Evolutionary conservation across 2,329 filamentous ascomycete genomes (phyloP).

Genomic region (Epichloe baconii): DNA sequence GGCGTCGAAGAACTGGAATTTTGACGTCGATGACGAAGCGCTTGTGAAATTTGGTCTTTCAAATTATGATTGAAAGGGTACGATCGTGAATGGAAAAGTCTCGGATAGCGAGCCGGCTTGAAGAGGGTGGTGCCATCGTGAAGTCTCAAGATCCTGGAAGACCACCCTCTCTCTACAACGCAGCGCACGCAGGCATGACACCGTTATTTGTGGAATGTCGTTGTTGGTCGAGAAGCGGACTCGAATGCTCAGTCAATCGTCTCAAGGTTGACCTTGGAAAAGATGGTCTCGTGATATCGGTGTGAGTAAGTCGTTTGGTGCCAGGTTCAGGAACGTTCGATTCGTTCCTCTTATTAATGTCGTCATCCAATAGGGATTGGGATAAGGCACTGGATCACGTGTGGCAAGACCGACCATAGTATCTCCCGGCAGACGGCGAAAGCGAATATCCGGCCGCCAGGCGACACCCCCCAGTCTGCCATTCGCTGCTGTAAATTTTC

Average conservation of each 20-base stretch:
- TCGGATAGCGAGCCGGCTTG: slow-evolving; percentile 22
- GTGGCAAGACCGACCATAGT: not conserved
- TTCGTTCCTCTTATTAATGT: not conserved
- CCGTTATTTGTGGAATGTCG: slow-evolving; percentile 5
- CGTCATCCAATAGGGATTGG: not conserved
- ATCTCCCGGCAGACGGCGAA: not conserved
- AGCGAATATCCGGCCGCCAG: not conserved
- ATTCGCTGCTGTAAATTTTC: slow-evolving; percentile 2
- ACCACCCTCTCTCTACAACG: slow-evolving; percentile 42
- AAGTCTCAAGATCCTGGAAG: slow-evolving; percentile 21
- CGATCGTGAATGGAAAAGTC: not conserved
- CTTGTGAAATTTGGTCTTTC: not conserved
- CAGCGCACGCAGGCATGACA: slow-evolving; percentile 26
- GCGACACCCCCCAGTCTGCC: not conserved
- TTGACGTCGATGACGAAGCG: not conserved
- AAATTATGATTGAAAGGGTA: not conserved
- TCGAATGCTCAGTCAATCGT: not conserved
- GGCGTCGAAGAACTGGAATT: not conserved
- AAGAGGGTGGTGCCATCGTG: slow-evolving; percentile 45
- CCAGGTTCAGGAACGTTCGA: too few relatives aligned
- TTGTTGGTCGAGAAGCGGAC: not conserved
- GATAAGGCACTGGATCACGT: not conserved
- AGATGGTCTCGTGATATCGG: slow-evolving; percentile 2
- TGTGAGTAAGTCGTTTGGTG: not conserved
- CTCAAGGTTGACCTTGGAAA: too few relatives aligned